Conservation (phyloP, 2,329 filamentous ascomycete genomes). For the Cytospora chrysosperma region DNA sequence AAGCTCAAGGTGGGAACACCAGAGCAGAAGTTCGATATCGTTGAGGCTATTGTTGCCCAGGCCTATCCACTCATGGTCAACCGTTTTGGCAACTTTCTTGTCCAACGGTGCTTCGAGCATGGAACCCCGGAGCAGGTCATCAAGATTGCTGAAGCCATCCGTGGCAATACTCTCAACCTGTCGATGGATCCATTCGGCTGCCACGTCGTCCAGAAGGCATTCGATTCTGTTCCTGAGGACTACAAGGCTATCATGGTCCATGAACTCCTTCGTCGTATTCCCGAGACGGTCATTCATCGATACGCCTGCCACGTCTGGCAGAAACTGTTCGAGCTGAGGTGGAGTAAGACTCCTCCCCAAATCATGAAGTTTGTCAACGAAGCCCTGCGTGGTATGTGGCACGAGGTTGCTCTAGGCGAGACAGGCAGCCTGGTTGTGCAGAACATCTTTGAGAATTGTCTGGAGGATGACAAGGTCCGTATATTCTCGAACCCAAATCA, state of each 20-base stretch:
- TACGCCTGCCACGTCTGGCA: slow-evolving; percentile 99
- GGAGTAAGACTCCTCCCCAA: slow-evolving; percentile 90
- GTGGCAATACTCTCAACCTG: slow-evolving; percentile 87
- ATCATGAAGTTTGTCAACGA: slow-evolving; percentile 99
- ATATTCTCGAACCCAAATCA: neutral
- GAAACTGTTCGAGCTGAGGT: slow-evolving; percentile 96
- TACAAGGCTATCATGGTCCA: slow-evolving; percentile 99
- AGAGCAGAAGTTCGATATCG: slow-evolving; percentile 96
- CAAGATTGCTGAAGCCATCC: slow-evolving; percentile 90
- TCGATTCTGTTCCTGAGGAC: slow-evolving; percentile 94
- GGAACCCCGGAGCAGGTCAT: slow-evolving; percentile 92
- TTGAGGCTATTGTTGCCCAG: slow-evolving; percentile 92
- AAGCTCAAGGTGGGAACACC: slow-evolving; percentile 95
- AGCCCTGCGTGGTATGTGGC: slow-evolving; percentile 94
- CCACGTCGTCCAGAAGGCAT: slow-evolving; percentile 97
- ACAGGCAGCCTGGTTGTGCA: slow-evolving; percentile 97
- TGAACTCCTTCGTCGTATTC: slow-evolving; percentile 89
- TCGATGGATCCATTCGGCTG: slow-evolving; percentile 99
- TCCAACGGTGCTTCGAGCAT: slow-evolving; percentile 98
- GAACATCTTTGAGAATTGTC: slow-evolving; percentile 99
- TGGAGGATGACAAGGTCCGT: slow-evolving; percentile 94
- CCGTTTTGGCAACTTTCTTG: slow-evolving; percentile 96
- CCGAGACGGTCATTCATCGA: slow-evolving; percentile 95
- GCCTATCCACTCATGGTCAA: slow-evolving; percentile 97
- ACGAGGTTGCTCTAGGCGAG: slow-evolving; percentile 94